Evolutionary conservation across 208 protist genomes (phyloP), one percentile per base, ranked within the genome.

Genomic region (Leishmania aethiopica): DNA sequence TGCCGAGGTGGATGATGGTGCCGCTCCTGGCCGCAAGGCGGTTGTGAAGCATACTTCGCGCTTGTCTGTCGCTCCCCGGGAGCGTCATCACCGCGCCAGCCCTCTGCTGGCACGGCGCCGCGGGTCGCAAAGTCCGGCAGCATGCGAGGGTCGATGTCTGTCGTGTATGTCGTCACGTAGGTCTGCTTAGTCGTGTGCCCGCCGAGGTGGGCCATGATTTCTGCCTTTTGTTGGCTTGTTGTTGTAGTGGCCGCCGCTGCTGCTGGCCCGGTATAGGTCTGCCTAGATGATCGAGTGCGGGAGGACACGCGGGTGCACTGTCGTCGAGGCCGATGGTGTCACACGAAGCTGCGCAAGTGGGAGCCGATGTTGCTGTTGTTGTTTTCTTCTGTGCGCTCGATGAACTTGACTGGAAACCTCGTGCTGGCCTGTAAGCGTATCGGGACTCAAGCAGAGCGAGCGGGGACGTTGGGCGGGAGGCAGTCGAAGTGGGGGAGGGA

Each of bases 141-240:
- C 17, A 81, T 89, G 22, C 90, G 86, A 6, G 86, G 90, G 62
- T 91, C 88, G 8, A 90, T 72, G n/a, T 74, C 77, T 15, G 84
- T 87, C n/a, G 82, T 86, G 70, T 85, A 86, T 57, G 22, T 79
- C 45, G 77, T 86, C 55, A 86, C 84, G 77, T 87, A 90, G 15
- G 86, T 88, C 73, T 86, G 80, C 84, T 90, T 90, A 13, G 79
- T 81, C n/a, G 81, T 82, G 59, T 82, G 49, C 7, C 78, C 74
- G 55, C 71, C 71, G 47, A 81, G 64, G 77, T 85, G 55, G 5
- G 51, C 45, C 76, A 82, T 83, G 40, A 51, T 32, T 35, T 47
- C 25, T 22, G 25, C 0, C 47, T 8, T 35, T 45, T 59, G 11
- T 53, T 10, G 49, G 2, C n/a, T 53, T n/a, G 19, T 53, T 49